phyloP scores from a whole-genome alignment of 768 basidiomycete genomes.

The Boletus vermiculosoides region DNA sequence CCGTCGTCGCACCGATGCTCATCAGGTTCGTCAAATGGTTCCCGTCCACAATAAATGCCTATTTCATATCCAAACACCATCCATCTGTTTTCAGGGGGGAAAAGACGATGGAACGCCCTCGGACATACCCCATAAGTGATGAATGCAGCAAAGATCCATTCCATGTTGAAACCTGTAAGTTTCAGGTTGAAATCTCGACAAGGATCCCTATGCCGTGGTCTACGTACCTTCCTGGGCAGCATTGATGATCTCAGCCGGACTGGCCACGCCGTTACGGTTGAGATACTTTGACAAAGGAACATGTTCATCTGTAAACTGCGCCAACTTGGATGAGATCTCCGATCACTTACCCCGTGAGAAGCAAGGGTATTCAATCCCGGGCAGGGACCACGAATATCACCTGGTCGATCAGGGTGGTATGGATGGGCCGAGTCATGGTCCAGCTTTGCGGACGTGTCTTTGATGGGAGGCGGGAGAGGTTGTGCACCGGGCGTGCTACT shows the following conservation, averaged over 20 bases:
- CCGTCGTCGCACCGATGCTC: no score
- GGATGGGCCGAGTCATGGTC: no score
- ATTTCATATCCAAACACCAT: neutral
- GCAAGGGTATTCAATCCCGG: no score
- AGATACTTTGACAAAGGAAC: slow-evolving; percentile 13
- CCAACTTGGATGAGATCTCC: neutral
- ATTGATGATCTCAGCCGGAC: slow-evolving; percentile 23
- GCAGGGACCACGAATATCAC: no score
- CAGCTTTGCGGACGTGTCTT: no score
- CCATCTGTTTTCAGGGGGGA: neutral
- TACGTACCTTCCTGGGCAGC: slow-evolving; percentile 1
- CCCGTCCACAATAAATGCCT: no score
- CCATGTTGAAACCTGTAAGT: slow-evolving; percentile 25
- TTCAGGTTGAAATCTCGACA: neutral
- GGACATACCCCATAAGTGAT: slow-evolving; percentile 21
- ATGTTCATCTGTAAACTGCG: neutral
- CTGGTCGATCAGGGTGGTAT: no score
- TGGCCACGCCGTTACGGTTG: slow-evolving; percentile 18
- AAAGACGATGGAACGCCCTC: neutral
- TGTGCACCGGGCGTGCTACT: no score
- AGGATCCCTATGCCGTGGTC: neutral
- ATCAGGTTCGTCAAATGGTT: no score
- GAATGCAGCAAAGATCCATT: slow-evolving; percentile 16
- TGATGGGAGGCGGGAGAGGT: no score
- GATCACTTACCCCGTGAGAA: slow-evolving; percentile 5